Conservation (phyloP, 2,329 filamentous ascomycete genomes). For the Colletotrichum acutatum region DNA sequence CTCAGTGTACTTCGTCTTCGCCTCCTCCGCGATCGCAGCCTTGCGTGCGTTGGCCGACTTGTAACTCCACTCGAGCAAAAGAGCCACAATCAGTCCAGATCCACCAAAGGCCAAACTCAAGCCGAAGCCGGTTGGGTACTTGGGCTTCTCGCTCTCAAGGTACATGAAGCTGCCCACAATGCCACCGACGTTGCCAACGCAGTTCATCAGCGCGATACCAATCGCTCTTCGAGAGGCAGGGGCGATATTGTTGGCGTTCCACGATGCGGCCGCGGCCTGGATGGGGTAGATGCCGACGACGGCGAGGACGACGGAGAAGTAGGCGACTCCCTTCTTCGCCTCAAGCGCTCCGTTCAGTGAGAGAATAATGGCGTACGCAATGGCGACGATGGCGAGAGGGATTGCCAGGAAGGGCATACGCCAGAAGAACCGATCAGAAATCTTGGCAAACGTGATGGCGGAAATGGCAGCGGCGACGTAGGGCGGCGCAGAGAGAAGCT, state of each 20-base stretch:
- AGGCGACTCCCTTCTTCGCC: slow-evolving; percentile 23
- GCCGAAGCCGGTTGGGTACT: slow-evolving; percentile 59
- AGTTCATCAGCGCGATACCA: slow-evolving; percentile 44
- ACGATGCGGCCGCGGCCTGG: slow-evolving; percentile 32
- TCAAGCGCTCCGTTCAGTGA: slow-evolving; percentile 23
- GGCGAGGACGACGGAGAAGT: slow-evolving; percentile 34
- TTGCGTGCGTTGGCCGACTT: slow-evolving; percentile 42
- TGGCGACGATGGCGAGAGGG: slow-evolving; percentile 32
- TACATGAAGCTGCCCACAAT: slow-evolving; percentile 45
- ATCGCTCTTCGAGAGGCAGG: slow-evolving; percentile 40
- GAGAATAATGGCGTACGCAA: slow-evolving; percentile 33
- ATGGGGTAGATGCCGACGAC: slow-evolving; percentile 36
- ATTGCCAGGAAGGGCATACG: slow-evolving; percentile 59
- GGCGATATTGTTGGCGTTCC: slow-evolving; percentile 40
- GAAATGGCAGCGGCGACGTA: slow-evolving; percentile 47
- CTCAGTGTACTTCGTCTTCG: slow-evolving; percentile 41
- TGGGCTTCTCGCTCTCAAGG: slow-evolving; percentile 48
- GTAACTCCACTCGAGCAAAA: slow-evolving; percentile 44
- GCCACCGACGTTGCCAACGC: slow-evolving; percentile 43
- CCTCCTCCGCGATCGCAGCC: slow-evolving; percentile 39
- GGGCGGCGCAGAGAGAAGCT: slow-evolving; percentile 42
- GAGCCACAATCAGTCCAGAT: slow-evolving; percentile 42
- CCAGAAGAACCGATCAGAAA: slow-evolving; percentile 73
- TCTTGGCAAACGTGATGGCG: slow-evolving; percentile 71
- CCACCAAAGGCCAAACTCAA: slow-evolving; percentile 45